Base-by-base conservation (phyloP, 2,329 filamentous ascomycete species). In the Elsinoe batatas region DNA sequence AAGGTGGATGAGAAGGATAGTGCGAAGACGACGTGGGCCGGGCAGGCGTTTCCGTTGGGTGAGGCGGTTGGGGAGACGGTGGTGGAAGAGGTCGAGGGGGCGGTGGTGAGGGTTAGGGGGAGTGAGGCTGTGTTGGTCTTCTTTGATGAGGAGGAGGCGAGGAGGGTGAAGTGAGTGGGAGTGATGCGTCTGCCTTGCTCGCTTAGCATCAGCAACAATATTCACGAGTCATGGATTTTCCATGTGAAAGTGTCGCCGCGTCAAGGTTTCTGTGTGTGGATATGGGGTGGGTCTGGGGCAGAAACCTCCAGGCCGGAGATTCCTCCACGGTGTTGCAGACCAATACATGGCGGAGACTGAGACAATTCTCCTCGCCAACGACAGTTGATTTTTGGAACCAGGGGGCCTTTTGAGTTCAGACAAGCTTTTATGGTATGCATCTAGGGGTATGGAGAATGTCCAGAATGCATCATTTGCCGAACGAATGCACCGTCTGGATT, bases 91-190 rank as follows among this genome's bases (percentile, higher is more conserved):
- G 58, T 64, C 1, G 17, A 12, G 7, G 61, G 63, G 17, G 59
- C 59, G 2, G 15, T 61, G 36, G 62, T 64, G 3, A 56, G 36
- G 0, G 61, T 65, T 1, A 58, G 64, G 49, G 64, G 63, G 1
- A 66, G 64, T 40, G 64, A 66, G 53, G 64, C 64, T 4, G 62
- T 66, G 10, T 58, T 66, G 10, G 57, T 65, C 1, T 64, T 62
- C 51, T 65, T 63, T 43, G 59, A 62, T 17, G 53, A 60, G 13
- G 47, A 59, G 4, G 47, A 38, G 17, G 57, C 33, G 51, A 42
- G 7, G 32, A 15, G 26, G 17, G 47, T 30, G 26, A 30, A 30
- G 26, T 30, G 26, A 30, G 2, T 8, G 7, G 26, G 3, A 22
- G 22, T 22, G 22, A 22, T 22, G 22, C 22, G 22, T 7, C 8